phyloP scores from a whole-genome alignment of 1,139 yeast genomes.

The Yamadazyma jaroonii region DNA sequence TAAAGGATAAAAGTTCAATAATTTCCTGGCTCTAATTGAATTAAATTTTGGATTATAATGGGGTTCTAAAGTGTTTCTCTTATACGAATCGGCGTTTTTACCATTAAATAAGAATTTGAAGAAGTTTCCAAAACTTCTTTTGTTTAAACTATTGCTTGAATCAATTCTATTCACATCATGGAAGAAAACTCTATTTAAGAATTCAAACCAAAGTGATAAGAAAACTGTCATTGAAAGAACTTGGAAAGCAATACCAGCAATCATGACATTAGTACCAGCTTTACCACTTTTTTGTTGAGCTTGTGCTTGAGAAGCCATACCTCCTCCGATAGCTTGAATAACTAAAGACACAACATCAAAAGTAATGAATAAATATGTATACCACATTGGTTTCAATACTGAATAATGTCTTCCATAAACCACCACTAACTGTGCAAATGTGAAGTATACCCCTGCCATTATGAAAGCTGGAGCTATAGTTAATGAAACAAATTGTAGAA shows the following conservation, averaged over 20 bases:
- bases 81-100: slow-evolving; percentile 18
- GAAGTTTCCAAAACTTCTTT: slow-evolving; percentile 17
- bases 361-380: slow-evolving; percentile 32
- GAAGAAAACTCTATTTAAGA: slow-evolving; percentile 25
- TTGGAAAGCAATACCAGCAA: slow-evolving; percentile 39
- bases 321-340: slow-evolving; percentile 40
- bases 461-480: slow-evolving; percentile 40
- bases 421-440: slow-evolving; percentile 33
- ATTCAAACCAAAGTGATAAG: slow-evolving; percentile 24
- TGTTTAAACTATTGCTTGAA: slow-evolving; percentile 22
- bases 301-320: slow-evolving; percentile 27
- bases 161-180: slow-evolving; percentile 10
- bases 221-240: slow-evolving; percentile 36
- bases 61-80: slow-evolving; percentile 20
- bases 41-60: slow-evolving; percentile 36
- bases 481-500: slow-evolving; percentile 30
- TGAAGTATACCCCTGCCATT: slow-evolving; percentile 39
- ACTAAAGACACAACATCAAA: slow-evolving; percentile 33
- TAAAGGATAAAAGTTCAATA: slow-evolving; percentile 44
- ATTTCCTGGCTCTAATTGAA: slow-evolving; percentile 33
- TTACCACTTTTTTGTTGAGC: slow-evolving; percentile 15
- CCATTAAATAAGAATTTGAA: slow-evolving; percentile 21
- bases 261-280: slow-evolving; percentile 34
- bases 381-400: slow-evolving; percentile 30
- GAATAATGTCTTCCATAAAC: slow-evolving; percentile 27